phyloP scores from a whole-genome alignment of 208 protist genomes.

The Wallacemonas sp. region DNA sequence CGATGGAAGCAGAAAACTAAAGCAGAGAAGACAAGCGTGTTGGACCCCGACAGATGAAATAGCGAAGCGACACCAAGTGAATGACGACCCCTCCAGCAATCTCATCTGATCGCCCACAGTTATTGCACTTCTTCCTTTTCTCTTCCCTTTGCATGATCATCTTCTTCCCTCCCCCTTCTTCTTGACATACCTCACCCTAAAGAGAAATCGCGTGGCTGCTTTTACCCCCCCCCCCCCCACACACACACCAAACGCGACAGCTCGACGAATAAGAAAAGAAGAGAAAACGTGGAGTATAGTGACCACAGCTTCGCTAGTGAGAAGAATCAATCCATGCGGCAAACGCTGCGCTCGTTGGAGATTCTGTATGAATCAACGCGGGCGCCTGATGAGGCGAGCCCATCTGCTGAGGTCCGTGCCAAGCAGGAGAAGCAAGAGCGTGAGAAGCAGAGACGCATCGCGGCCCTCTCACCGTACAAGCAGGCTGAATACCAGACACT shows the following conservation, averaged over 20 bases:
- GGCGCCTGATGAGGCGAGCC: not conserved
- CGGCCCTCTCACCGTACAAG: conserved; percentile 47
- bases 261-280: no score
- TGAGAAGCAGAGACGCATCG: conserved; percentile 20
- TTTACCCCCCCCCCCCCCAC: no score
- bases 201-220: no score
- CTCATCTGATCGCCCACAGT: not conserved
- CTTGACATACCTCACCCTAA: not conserved
- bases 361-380: conserved; percentile 11
- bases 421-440: conserved; percentile 17
- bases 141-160: not conserved
- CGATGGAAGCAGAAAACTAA: no score
- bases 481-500: conserved; percentile 52
- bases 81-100: no score
- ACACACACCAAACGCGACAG: no score
- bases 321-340: not conserved
- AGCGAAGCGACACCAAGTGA: no score
- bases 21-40: no score
- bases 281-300: no score
- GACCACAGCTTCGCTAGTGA: no score
- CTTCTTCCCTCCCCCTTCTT: not conserved
- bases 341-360: conserved; percentile 17
- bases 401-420: not conserved
- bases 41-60: no score
- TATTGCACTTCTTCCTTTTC: not conserved